phyloP scores from a whole-genome alignment of 73 alveolate species.

The Strombidium stylifer region DNA sequence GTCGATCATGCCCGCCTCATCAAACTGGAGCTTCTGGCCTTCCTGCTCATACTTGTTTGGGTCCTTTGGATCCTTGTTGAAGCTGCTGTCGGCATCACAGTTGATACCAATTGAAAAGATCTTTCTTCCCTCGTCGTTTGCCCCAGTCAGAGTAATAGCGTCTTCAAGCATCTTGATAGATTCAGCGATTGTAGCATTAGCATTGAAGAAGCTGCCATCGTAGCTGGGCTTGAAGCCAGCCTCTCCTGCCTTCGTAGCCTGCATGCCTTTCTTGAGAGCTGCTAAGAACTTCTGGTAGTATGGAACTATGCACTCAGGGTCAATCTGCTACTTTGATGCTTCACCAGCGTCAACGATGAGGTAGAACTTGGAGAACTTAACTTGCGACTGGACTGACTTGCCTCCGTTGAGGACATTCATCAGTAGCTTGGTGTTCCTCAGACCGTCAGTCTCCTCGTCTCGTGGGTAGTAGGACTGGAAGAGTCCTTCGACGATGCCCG shows the following conservation, averaged over 20 bases:
- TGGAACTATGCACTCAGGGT: background rate
- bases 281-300: conserved; percentile 6
- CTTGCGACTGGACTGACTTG: conserved; percentile 54
- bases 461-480: background rate
- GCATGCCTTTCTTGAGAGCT: conserved; percentile 10
- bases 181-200: conserved; percentile 41
- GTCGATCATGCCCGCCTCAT: conserved; percentile 45
- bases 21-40: conserved; percentile 51
- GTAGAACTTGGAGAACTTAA: conserved; percentile 53
- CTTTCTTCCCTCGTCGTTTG: conserved; percentile 28
- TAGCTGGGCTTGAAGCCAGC: conserved; percentile 56
- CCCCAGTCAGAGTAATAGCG: conserved; percentile 48
- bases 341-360: conserved; percentile 20
- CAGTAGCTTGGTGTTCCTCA: conserved; percentile 29
- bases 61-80: conserved; percentile 51
- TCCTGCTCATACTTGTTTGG: conserved; percentile 59
- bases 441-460: conserved; percentile 14
- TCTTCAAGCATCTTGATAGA: conserved; percentile 53
- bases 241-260: conserved; percentile 19
- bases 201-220: conserved; percentile 60
- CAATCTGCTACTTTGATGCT: background rate
- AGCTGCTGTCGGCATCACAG: conserved; percentile 55
- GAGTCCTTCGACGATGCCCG: conserved; percentile 2
- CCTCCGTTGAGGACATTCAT: conserved; percentile 57
- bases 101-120: conserved; percentile 53